Evolutionary conservation across 208 protist species (phyloP).

Genomic region (Wallacemonas rigidus): DNA sequence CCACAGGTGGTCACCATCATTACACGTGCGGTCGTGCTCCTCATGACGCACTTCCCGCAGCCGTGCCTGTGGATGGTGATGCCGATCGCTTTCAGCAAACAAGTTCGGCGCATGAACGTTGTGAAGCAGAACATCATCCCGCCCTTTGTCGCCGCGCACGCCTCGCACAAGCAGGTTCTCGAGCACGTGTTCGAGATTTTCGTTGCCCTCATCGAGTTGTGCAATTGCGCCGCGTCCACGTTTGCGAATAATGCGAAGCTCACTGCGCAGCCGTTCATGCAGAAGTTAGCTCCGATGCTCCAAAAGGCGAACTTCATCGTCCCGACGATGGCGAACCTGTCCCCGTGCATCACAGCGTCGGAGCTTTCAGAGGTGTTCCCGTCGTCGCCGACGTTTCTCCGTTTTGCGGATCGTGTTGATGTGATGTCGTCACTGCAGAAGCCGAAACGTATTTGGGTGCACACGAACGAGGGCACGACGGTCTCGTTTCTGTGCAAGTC

Average conservation of each 20-base stretch:
- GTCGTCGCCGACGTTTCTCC: conserved; percentile 59
- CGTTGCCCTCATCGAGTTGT: conserved; percentile 74
- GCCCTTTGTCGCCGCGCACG: conserved; percentile 39
- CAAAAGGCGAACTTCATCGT: conserved; percentile 52
- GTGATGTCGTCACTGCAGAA: conserved; percentile 92
- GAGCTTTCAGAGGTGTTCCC: conserved; percentile 48
- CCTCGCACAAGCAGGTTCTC: conserved; percentile 37
- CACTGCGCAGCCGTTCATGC: conserved; percentile 56
- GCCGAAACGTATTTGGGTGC: conserved; percentile 91
- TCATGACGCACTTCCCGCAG: conserved; percentile 82
- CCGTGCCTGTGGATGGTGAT: conserved; percentile 89
- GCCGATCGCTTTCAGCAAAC: conserved; percentile 72
- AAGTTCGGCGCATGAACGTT: conserved; percentile 34
- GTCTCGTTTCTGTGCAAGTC: conserved; percentile 93
- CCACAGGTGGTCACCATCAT: conserved; percentile 53
- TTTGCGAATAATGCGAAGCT: conserved; percentile 47
- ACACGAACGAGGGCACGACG: conserved; percentile 62
- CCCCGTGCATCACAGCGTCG: conserved; percentile 45
- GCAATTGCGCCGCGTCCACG: conserved; percentile 49
- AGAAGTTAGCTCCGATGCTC: conserved; percentile 56
- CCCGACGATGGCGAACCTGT: conserved; percentile 74
- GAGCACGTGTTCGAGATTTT: conserved; percentile 60
- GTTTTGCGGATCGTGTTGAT: conserved; percentile 67
- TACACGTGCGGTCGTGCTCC: conserved; percentile 50
- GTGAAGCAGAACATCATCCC: conserved; percentile 52